Evolutionary conservation across 2,329 filamentous ascomycete species (phyloP), one percentile per base, ranked within the genome.

Genomic region (Stagonosporopsis tanaceti): DNA sequence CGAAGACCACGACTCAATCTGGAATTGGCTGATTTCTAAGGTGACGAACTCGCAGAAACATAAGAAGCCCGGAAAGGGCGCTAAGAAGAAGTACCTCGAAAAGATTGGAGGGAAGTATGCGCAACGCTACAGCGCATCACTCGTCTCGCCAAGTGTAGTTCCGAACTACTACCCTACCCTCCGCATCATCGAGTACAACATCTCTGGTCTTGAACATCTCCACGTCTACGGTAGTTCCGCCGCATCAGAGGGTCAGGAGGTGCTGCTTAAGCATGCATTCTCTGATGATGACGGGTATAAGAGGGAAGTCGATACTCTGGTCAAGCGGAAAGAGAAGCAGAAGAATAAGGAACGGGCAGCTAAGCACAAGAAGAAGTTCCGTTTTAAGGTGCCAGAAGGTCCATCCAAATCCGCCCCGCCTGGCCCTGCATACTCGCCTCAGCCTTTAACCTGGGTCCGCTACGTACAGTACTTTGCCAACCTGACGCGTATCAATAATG

Each of bases 401-500:
- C 95, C 95, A 2, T 86, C 91, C 0, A 87, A 89, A 66, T 84
- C 85, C 2, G 78, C 89, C 7, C 86, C 87, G 6, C 94, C 94
- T 0, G 95, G 95, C 0, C 95, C 95, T 0, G 95, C 92, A 7
- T 98, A 99, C 77, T 92, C 89, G 20, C 87, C 90, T 7, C 95
- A 99, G 73, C 81, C 91, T 0, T 81, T 98, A 35, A 91, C 92
- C 0, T 81, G 93, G 60, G 83, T 89, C 3, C 87, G 91, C 5
- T 97, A 92, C 76, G 92, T 87, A 4, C 95, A 99, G 70, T 97
- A 96, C 76, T 97, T 87, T 76, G 93, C 94, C 59, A 99, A 99
- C 74, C 80, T 99, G n/a, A 98, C 94, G 0, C 80, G 86, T 57
- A 89, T 97, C 77, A 96, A 98, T 78, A 91, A 93, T 66, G 86